phyloP scores from a whole-genome alignment of 2,329 filamentous ascomycete genomes.

The Xylariaceae sp. region DNA sequence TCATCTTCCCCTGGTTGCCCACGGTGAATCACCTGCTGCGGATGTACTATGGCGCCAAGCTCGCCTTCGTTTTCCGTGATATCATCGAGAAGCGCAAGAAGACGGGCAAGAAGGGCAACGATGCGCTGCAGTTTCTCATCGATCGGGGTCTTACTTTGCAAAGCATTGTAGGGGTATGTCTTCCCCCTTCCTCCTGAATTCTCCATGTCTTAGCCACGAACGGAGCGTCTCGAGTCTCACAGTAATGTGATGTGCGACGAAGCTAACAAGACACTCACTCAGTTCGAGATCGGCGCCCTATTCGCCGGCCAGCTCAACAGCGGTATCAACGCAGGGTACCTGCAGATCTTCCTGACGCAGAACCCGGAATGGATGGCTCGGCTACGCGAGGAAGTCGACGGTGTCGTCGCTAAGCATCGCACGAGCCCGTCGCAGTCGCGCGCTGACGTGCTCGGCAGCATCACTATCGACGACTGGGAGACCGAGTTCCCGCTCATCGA shows the following conservation, averaged over 20 bases:
- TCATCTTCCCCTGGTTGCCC: constrained; percentile 62
- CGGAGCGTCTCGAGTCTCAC: no score
- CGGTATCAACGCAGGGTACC: constrained; percentile 61
- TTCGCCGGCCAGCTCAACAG: constrained; percentile 65
- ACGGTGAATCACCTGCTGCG: constrained; percentile 51
- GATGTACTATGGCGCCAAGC: constrained; percentile 51
- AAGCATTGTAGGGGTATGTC: constrained; percentile 50
- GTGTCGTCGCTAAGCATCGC: constrained; percentile 52
- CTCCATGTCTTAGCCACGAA: not conserved
- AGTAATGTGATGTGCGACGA: not conserved
- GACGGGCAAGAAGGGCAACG: constrained; percentile 51
- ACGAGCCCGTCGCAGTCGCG: constrained; percentile 38
- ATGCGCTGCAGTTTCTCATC: constrained; percentile 60
- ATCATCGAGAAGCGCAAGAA: constrained; percentile 54
- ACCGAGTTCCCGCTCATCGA: constrained; percentile 59
- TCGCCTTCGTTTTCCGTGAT: constrained; percentile 56
- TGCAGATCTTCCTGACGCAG: constrained; percentile 57
- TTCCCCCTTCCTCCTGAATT: not conserved
- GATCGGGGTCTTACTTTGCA: constrained; percentile 55
- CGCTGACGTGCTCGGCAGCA: constrained; percentile 48
- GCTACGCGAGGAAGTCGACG: constrained; percentile 55
- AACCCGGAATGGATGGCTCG: constrained; percentile 54
- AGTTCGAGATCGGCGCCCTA: constrained; percentile 60
- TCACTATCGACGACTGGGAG: constrained; percentile 63
- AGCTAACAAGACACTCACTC: constrained; percentile 12